Evolutionary conservation across 176 grass and related monocot genomes (phyloP).

Genomic region (Neostapfia colusana): DNA sequence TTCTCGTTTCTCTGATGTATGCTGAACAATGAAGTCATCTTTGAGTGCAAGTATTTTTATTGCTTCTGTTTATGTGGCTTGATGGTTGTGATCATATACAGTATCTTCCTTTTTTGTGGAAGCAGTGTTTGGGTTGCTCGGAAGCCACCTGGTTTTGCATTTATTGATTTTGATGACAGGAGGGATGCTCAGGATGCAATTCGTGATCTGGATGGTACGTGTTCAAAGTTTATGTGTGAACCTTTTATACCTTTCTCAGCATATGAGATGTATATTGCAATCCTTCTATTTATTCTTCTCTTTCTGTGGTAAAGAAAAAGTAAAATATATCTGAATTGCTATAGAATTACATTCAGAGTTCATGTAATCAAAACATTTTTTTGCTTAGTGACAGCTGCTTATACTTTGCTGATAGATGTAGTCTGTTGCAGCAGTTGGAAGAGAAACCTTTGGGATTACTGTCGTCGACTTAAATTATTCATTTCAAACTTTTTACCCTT

Average conservation of each 20-base stretch:
- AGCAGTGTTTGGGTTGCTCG: constrained; percentile 92
- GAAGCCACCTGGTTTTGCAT: constrained; percentile 92
- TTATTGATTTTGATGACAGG: constrained; percentile 90
- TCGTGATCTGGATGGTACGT: constrained; percentile 78
- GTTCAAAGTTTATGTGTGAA: not conserved
- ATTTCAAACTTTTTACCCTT: not conserved
- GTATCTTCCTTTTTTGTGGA: constrained; percentile 8
- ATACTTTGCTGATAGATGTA: not conserved
- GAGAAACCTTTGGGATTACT: not conserved
- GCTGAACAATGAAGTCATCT: not conserved
- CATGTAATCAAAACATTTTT: not conserved
- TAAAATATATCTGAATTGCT: constrained; percentile 3
- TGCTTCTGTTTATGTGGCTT: not conserved
- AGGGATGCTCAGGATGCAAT: constrained; percentile 93
- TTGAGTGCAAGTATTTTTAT: not conserved
- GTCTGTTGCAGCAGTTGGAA: not conserved
- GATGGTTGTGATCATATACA: not conserved
- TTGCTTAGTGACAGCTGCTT: not conserved
- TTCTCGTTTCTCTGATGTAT: too few species aligned
- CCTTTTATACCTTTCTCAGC: not conserved
- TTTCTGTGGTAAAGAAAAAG: not conserved
- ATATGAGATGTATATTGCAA: constrained; percentile 1
- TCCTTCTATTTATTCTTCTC: not conserved
- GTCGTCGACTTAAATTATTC: not conserved
- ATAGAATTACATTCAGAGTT: not conserved